Evolutionary conservation across 2,329 filamentous ascomycete genomes (phyloP).

Genomic region (Massarina eburnea): DNA sequence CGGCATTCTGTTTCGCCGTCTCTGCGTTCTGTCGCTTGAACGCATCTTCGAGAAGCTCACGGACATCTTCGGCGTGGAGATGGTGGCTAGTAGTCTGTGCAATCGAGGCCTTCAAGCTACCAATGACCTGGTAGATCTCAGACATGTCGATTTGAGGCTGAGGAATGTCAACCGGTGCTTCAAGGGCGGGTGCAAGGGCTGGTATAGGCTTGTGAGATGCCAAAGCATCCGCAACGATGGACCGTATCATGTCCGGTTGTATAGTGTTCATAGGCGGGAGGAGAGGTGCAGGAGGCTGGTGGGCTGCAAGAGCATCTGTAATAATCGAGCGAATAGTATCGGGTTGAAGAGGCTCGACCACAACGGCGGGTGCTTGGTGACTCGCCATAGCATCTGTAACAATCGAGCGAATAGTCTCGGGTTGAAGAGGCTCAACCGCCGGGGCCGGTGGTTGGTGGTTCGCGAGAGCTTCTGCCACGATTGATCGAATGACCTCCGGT

Average conservation of each 20-base stretch:
- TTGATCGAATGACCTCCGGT: constrained; percentile 69
- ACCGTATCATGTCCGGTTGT: constrained; percentile 37
- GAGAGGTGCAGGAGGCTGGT: constrained; percentile 16
- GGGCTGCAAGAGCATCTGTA: constrained; percentile 58
- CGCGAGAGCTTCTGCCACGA: constrained; percentile 61
- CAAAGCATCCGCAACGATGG: constrained; percentile 38
- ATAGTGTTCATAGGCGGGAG: constrained; percentile 27
- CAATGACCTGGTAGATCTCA: constrained; percentile 51
- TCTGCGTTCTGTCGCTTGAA: constrained; percentile 38
- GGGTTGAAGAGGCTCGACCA: constrained; percentile 21
- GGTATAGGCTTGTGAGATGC: constrained; percentile 31
- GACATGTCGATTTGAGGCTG: constrained; percentile 42
- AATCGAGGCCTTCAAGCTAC: constrained; percentile 52
- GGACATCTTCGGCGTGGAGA: constrained; percentile 48
- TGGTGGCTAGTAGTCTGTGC: constrained; percentile 48
- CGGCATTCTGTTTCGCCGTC: constrained; percentile 30
- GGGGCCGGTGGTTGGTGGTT: constrained; percentile 26
- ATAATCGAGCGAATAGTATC: constrained; percentile 31
- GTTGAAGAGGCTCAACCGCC: constrained; percentile 19
- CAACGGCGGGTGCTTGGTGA: constrained; percentile 20
- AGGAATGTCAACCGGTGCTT: constrained; percentile 37
- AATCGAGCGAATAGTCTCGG: constrained; percentile 30
- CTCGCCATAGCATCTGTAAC: constrained; percentile 58
- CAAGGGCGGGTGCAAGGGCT: constrained; percentile 23
- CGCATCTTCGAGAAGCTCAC: constrained; percentile 40